Evolutionary conservation across 495 filamentous ascomycete genomes (phyloP).

Genomic region (Tuber microsphaerosporum): DNA sequence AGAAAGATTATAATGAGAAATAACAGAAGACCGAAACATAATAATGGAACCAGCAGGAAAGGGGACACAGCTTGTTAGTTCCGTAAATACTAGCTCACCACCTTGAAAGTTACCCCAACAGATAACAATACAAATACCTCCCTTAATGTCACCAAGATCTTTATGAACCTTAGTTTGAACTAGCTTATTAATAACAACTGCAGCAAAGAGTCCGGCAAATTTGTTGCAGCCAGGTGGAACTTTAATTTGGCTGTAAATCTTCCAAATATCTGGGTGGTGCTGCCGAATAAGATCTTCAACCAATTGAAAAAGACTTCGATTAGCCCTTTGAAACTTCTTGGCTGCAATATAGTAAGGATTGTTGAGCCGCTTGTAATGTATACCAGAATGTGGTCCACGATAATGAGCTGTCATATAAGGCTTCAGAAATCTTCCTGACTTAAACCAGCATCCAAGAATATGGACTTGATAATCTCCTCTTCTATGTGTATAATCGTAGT

Average conservation of each 20-base stretch:
- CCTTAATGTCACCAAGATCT: conserved; percentile 5
- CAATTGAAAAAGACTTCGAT: background rate
- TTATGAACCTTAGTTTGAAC: background rate
- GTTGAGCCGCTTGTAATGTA: background rate
- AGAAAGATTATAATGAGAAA: conserved; percentile 1
- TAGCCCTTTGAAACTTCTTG: background rate
- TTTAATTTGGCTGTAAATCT: background rate
- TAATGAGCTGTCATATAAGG: conserved; percentile 9
- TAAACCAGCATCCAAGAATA: background rate
- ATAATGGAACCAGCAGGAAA: conserved; percentile 6
- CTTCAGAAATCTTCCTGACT: background rate
- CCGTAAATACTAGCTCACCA: background rate
- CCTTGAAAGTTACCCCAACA: background rate
- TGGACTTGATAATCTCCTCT: background rate
- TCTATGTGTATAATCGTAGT: background rate
- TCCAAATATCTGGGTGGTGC: background rate
- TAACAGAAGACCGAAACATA: background rate
- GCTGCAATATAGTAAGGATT: background rate
- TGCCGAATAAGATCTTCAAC: background rate
- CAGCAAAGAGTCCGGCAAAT: background rate
- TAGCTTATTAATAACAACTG: background rate
- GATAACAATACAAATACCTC: background rate
- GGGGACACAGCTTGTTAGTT: background rate
- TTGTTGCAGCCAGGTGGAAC: conserved; percentile 1
- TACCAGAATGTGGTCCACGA: background rate